Evolutionary conservation across 2,329 filamentous ascomycete genomes (phyloP).

Genomic region (Pseudocercospora macadamiae): DNA sequence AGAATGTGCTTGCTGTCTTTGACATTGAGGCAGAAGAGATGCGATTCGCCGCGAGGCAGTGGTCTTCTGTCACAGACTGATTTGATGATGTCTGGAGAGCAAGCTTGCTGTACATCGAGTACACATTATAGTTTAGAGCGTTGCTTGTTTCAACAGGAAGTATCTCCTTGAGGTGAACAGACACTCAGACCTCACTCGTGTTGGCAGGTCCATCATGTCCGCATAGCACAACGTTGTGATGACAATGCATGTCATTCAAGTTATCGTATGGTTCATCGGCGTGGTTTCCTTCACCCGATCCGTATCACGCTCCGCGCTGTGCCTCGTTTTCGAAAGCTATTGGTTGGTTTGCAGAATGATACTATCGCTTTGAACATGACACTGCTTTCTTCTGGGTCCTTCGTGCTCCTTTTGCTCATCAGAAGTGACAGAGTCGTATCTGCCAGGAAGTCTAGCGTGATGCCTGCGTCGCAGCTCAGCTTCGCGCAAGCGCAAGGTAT

Average conservation of each 20-base stretch:
- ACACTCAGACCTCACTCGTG: too few species aligned
- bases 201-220: too few species aligned
- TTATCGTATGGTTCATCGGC: not conserved
- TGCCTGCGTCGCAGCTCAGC: conserved; percentile 34
- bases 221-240: too few species aligned
- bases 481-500: conserved; percentile 25
- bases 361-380: conserved; percentile 35
- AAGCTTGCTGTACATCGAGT: not conserved
- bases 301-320: conserved; percentile 22
- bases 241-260: too few species aligned
- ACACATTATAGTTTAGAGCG: too few species aligned
- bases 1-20: conserved; percentile 55
- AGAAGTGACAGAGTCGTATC: conserved; percentile 30
- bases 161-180: too few species aligned
- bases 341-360: conserved; percentile 28
- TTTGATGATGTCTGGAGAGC: not conserved
- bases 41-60: conserved; percentile 48
- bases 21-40: conserved; percentile 53
- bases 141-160: too few species aligned
- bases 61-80: not conserved
- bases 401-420: not conserved
- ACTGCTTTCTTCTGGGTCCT: not conserved
- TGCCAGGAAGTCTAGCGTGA: conserved; percentile 35
- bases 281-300: conserved; percentile 17
- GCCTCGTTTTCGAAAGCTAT: conserved; percentile 23